phyloP scores from a whole-genome alignment of 2,329 filamentous ascomycete species.

The Clarireedia hainanense region DNA sequence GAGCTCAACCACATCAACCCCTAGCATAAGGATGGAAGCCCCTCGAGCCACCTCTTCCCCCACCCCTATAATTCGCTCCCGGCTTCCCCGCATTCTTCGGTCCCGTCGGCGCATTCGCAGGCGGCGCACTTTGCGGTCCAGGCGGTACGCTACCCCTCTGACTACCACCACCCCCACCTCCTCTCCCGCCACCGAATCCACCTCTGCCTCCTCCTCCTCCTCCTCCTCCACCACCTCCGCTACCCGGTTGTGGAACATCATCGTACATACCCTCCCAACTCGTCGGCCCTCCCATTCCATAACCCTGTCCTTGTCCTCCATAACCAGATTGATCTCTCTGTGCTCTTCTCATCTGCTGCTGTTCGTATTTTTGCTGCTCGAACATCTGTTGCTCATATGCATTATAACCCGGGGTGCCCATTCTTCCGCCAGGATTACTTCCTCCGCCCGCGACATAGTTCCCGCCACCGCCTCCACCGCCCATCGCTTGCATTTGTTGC shows the following conservation, averaged over 20 bases:
- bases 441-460: slow-evolving; percentile 27
- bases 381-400: slow-evolving; percentile 67
- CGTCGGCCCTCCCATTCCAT: slow-evolving; percentile 52
- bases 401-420: slow-evolving; percentile 36
- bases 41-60: slow-evolving; percentile 66
- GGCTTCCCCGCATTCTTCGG: slow-evolving; percentile 92
- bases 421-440: slow-evolving; percentile 35
- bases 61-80: slow-evolving; percentile 88
- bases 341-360: slow-evolving; percentile 49
- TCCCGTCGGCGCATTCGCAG: slow-evolving; percentile 82
- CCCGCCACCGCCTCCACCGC: slow-evolving; percentile 20
- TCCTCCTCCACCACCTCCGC: slow-evolving; percentile 33
- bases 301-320: slow-evolving; percentile 28
- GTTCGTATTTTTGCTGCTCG: slow-evolving; percentile 72
- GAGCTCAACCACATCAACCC: slow-evolving; percentile 10
- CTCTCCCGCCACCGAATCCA: slow-evolving; percentile 32
- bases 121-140: slow-evolving; percentile 45
- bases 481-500: slow-evolving; percentile 37
- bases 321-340: slow-evolving; percentile 27
- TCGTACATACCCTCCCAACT: slow-evolving; percentile 99
- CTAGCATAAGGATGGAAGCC: slow-evolving; percentile 73
- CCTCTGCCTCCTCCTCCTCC: slow-evolving; percentile 24
- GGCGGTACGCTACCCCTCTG: slow-evolving; percentile 28
- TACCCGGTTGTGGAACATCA: slow-evolving; percentile 70
- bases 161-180: slow-evolving; percentile 22